These are phyloP conservation scores for Yarrowia galli DNA, from an alignment of 1,139 yeast species.

Conservation along the genomic window DNA sequence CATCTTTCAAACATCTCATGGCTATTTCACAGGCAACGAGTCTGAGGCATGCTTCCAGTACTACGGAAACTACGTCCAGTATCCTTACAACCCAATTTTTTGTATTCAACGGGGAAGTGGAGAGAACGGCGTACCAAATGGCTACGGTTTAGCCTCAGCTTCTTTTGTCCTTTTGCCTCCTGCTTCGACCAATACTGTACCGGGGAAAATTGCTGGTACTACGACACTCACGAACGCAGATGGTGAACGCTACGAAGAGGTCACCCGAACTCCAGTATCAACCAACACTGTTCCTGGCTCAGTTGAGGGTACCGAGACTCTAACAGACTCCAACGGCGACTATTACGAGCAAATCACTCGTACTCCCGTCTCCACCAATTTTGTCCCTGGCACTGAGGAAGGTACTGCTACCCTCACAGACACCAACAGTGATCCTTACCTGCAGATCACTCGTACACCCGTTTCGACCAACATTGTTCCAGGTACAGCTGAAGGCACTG, in stretches of 20 bases:
- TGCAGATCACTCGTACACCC: too few species aligned
- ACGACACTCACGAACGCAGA: neutral
- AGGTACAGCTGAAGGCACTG: too few species aligned
- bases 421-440: too few species aligned
- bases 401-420: too few species aligned
- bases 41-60: neutral
- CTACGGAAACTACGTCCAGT: neutral
- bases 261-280: neutral
- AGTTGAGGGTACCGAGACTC: neutral
- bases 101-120: neutral
- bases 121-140: neutral
- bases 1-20: neutral
- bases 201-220: neutral
- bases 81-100: neutral
- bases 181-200: neutral
- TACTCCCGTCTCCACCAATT: neutral
- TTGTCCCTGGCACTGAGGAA: too few species aligned
- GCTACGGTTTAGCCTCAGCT: neutral
- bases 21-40: neutral
- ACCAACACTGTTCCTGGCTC: neutral
- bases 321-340: neutral
- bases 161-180: neutral
- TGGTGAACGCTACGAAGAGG: neutral
- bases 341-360: neutral
- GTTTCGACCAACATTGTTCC: too few species aligned